Evolutionary conservation across 768 basidiomycete species (phyloP), one percentile per base, ranked within the genome.

Genomic region (Podaxis sp.): DNA sequence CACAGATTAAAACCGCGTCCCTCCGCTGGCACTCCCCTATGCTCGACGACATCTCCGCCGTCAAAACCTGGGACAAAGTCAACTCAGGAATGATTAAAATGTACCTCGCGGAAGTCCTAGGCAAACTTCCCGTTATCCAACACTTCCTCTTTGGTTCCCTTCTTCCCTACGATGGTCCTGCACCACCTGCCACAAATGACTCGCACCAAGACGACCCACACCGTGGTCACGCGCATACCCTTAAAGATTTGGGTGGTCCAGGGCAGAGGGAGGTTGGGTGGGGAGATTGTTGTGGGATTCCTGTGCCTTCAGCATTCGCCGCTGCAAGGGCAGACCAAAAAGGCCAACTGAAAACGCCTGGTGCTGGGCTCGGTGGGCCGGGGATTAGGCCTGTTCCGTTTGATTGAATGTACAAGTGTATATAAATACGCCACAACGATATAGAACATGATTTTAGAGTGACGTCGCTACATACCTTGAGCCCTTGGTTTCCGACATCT

Each of bases 1-100:
- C 28, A 12, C 65, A 96, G 93, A 93, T 98, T 67, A 99, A 99
- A 73, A 94, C 95, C 0, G 95, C 96, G 0, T 95, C 95, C 0
- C 81, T 99, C 0, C 84, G 95, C 57, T 99, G 96, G 96, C 96
- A 99, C 76, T 97, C 95, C 0, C 96, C 96, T 1, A 99, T 99
- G 96, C 84, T 99, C 6, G 94, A 98, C 73, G 96, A 99, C 70
- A 99, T 99, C 60, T 96, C 95, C 0, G 94, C 90, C 0, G 95
- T 93, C 3, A 94, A 92, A 74, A 89, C 92, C 9, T 99, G 96
- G 96, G 92, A 93, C 69, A 99, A 97, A 73, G 94, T 98, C 67
- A 98, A 99, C 73, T 76, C 81, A 4, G 96, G 96, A 3, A 97
- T 99, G 94, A 82, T 92, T 75, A 99, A 98, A 75, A 99, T 99